These are phyloP conservation scores for Fusarium subglutinans DNA, from an alignment of 2,329 filamentous ascomycete genomes.

Conservation along the genomic window DNA sequence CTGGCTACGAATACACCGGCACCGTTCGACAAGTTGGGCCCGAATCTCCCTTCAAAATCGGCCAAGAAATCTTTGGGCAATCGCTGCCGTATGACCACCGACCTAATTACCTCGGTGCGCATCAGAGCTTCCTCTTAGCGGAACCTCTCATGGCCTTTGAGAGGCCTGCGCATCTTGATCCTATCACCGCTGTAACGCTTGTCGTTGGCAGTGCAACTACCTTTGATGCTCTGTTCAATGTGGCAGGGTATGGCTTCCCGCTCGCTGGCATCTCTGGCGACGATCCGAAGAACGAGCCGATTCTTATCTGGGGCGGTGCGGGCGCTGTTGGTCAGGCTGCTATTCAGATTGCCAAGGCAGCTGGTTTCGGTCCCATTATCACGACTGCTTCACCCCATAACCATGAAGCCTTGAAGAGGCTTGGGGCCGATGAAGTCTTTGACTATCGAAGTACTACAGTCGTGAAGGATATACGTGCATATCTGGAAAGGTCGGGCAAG, in stretches of 20 bases:
- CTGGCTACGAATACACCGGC: constrained; percentile 21
- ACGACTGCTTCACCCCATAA: constrained; percentile 14
- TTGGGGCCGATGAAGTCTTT: neutral
- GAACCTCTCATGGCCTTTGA: constrained; percentile 2
- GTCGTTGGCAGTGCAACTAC: neutral
- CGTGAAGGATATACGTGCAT: neutral
- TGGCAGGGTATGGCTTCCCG: neutral
- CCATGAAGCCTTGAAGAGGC: neutral
- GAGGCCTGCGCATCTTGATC: neutral
- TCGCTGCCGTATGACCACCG: constrained; percentile 9
- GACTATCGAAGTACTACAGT: neutral
- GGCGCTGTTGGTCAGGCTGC: constrained; percentile 3
- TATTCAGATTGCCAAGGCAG: constrained; percentile 11
- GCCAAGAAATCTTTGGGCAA: constrained; percentile 15
- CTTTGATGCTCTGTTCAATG: neutral
- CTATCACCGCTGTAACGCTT: neutral
- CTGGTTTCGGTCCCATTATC: constrained; percentile 7
- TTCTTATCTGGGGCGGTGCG: constrained; percentile 19
- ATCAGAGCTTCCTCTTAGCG: constrained; percentile 22
- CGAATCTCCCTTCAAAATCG: neutral
- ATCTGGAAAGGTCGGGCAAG: neutral
- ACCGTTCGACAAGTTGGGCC: neutral
- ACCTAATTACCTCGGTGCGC: constrained; percentile 11
- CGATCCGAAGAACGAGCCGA: neutral
- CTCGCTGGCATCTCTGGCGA: neutral